These are phyloP conservation scores for Sugiyamaella novakii DNA, from an alignment of 1,139 yeast genomes.

Conservation along the genomic window DNA sequence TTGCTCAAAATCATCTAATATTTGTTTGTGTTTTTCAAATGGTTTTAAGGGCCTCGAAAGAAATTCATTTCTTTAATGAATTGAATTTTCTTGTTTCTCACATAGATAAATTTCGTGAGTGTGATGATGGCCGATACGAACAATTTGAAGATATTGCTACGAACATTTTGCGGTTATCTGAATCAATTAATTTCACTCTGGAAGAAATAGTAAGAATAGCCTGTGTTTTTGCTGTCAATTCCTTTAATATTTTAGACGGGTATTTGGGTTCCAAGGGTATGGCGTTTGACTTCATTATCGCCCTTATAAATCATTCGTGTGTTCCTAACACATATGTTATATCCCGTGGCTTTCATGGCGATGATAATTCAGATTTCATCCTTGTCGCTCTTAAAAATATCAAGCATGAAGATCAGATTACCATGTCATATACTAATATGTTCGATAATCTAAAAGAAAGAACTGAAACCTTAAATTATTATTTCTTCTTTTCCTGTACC, in stretches of 20 bases:
- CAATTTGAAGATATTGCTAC: constrained; percentile 10
- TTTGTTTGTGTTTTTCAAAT: constrained; percentile 12
- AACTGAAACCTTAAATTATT: constrained; percentile 13
- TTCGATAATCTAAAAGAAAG: constrained; percentile 11
- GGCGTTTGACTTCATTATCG: constrained; percentile 21
- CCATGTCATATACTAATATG: constrained; percentile 18
- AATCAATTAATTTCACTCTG: not conserved
- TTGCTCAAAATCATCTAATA: constrained; percentile 1
- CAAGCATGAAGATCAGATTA: constrained; percentile 15
- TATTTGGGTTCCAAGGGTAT: constrained; percentile 17
- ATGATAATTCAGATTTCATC: constrained; percentile 3
- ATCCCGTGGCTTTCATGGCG: constrained; percentile 1
- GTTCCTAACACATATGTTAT: constrained; percentile 18
- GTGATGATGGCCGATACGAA: constrained; percentile 17
- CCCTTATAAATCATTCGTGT: constrained; percentile 24
- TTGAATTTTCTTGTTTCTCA: constrained; percentile 15
- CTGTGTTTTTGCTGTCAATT: constrained; percentile 22
- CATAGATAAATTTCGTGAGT: constrained; percentile 7
- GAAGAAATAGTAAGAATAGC: constrained; percentile 13
- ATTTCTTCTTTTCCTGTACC: constrained; percentile 21
- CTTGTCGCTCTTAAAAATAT: constrained; percentile 18
- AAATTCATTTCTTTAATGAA: constrained; percentile 2
- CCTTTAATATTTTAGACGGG: constrained; percentile 19
- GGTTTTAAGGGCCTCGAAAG: constrained; percentile 3
- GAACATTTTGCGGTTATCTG: not conserved